Evolutionary conservation across 2,329 filamentous ascomycete species (phyloP).

Genomic region (Bipolaris zeicola): DNA sequence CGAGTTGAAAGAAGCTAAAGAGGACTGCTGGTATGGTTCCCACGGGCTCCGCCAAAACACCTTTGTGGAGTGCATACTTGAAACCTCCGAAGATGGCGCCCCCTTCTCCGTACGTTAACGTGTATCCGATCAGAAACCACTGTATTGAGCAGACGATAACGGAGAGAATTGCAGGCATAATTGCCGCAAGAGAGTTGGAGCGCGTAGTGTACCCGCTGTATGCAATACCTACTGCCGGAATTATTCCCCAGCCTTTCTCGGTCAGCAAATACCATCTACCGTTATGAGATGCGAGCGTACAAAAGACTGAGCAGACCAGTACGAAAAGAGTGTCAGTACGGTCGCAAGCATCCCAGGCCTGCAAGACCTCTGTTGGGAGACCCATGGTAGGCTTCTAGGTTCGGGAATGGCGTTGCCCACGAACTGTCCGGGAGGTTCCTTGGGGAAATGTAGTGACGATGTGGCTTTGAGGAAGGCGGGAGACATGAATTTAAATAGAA

Average conservation of each 20-base stretch:
- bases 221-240: slow-evolving; percentile 58
- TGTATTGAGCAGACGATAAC: slow-evolving; percentile 58
- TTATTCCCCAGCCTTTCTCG: slow-evolving; percentile 55
- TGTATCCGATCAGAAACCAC: slow-evolving; percentile 59
- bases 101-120: slow-evolving; percentile 56
- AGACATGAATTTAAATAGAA: slow-evolving; percentile 11
- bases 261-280: slow-evolving; percentile 3
- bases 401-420: too few species aligned
- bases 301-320: slow-evolving; percentile 58
- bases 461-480: not conserved
- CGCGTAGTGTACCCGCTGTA: slow-evolving; percentile 58
- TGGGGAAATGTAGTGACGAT: not conserved
- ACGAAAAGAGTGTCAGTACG: slow-evolving; percentile 60
- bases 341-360: slow-evolving; percentile 59
- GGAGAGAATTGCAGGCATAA: slow-evolving; percentile 56
- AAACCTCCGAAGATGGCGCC: slow-evolving; percentile 54
- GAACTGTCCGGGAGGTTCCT: too few species aligned
- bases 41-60: slow-evolving; percentile 55
- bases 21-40: slow-evolving; percentile 58
- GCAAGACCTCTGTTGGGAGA: slow-evolving; percentile 24
- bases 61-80: slow-evolving; percentile 53
- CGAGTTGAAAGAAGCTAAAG: slow-evolving; percentile 59
- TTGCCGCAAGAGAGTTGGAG: slow-evolving; percentile 55
- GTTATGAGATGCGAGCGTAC: slow-evolving; percentile 19
- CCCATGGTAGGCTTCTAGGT: not conserved